phyloP scores from a whole-genome alignment of 2,329 filamentous ascomycete species.

The Metarhizium guizhouense region DNA sequence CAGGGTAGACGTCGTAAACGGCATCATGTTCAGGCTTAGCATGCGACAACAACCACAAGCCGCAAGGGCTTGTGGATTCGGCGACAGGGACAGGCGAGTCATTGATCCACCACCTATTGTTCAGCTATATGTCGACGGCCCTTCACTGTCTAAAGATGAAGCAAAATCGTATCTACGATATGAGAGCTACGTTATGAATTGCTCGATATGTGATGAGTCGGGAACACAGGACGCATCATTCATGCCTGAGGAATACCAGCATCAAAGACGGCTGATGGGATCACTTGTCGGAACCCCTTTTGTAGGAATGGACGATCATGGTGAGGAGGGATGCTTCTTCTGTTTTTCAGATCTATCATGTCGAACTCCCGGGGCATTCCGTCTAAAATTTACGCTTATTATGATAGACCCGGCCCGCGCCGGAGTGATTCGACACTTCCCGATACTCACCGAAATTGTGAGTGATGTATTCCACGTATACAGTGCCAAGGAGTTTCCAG shows the following conservation, averaged over 20 bases:
- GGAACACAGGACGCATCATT: constrained; percentile 59
- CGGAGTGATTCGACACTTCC: constrained; percentile 35
- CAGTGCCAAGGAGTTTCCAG: constrained; percentile 78
- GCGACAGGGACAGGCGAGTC: constrained; percentile 70
- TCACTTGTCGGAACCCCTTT: constrained; percentile 70
- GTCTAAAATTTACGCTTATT: constrained; percentile 65
- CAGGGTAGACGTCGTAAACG: constrained; percentile 11
- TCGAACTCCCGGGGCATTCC: constrained; percentile 66
- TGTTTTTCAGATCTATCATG: constrained; percentile 78
- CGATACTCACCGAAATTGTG: constrained; percentile 42
- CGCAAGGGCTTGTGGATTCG: constrained; percentile 73
- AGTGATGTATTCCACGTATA: constrained; percentile 72
- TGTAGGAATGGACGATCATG: constrained; percentile 64
- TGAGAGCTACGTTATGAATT: constrained; percentile 64
- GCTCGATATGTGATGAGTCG: constrained; percentile 63
- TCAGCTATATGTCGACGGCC: constrained; percentile 57
- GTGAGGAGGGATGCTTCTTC: constrained; percentile 71
- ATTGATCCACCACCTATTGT: constrained; percentile 81
- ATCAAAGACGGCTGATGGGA: constrained; percentile 71
- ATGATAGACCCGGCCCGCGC: constrained; percentile 55
- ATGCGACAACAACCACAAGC: constrained; percentile 73
- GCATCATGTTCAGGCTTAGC: constrained; percentile 20
- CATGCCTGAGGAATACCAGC: constrained; percentile 62
- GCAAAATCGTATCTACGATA: constrained; percentile 42
- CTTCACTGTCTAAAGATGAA: constrained; percentile 45